These are phyloP conservation scores for Claviceps maximensis DNA, from an alignment of 2,329 filamentous ascomycete species.

Conservation along the genomic window DNA sequence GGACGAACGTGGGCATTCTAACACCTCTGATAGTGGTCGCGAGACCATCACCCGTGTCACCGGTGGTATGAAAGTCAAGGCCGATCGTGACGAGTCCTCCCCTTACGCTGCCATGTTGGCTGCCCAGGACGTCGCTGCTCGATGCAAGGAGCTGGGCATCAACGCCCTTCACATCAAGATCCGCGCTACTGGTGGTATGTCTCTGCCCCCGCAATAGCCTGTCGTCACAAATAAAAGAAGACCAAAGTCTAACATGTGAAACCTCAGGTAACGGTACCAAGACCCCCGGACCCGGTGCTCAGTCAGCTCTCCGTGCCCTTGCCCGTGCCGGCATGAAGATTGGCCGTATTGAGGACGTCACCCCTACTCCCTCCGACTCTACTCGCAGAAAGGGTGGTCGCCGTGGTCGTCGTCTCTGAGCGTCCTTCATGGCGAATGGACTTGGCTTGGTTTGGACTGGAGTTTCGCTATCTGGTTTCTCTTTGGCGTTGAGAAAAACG, in stretches of 20 bases:
- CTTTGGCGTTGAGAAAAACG: slow-evolving; percentile 58
- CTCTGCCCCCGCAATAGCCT: too few species aligned
- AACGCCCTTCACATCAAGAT: slow-evolving; percentile 99
- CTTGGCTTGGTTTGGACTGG: slow-evolving; percentile 21
- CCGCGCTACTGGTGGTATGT: slow-evolving; percentile 89
- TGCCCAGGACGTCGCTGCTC: slow-evolving; percentile 90
- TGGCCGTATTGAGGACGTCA: slow-evolving; percentile 98
- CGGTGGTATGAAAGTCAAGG: slow-evolving; percentile 99
- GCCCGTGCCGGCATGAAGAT: slow-evolving; percentile 99
- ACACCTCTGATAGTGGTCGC: slow-evolving; percentile 60
- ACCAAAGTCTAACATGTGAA: neutral
- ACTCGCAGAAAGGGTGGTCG: slow-evolving; percentile 99
- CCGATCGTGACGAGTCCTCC: slow-evolving; percentile 98
- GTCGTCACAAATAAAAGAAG: too few species aligned
- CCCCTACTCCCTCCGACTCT: slow-evolving; percentile 96
- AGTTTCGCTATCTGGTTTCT: slow-evolving; percentile 35
- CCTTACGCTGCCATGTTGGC: slow-evolving; percentile 99
- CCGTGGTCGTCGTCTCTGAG: slow-evolving; percentile 99
- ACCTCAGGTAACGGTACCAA: slow-evolving; percentile 87
- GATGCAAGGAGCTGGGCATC: slow-evolving; percentile 59
- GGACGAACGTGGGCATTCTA: neutral
- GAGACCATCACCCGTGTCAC: slow-evolving; percentile 99
- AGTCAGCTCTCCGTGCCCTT: slow-evolving; percentile 96
- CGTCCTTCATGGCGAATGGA: slow-evolving; percentile 8
- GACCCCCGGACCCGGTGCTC: slow-evolving; percentile 97